Evolutionary conservation across 495 filamentous ascomycete species (phyloP), one percentile per base, ranked within the genome.

Genomic region (Xylaria flabelliformis): DNA sequence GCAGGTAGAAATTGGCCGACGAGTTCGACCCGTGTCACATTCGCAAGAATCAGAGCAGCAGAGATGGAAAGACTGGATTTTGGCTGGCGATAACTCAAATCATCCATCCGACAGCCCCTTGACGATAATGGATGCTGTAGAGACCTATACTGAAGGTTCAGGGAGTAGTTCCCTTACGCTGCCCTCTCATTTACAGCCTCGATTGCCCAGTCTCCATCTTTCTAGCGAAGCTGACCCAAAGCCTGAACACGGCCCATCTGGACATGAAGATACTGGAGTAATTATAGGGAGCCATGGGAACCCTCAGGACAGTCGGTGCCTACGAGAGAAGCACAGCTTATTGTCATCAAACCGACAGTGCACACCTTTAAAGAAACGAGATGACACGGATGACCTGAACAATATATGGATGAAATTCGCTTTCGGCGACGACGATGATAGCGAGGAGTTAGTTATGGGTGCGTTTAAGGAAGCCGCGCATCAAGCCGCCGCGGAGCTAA

Each of bases 381-480:
- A 77, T n/a, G 75, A 79, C 63, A 8, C 13, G 41, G 67, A 77
- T 21, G 76, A 80, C 64, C 72, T 70, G 6, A 76, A 81, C 41
- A 66, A 74, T 21, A 74, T 72, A 50, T 85, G 83, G 83, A 83
- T 78, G 72, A 76, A 75, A 51, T 84, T 85, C 51, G 79, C 78
- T 3, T 80, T 81, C 39, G 79, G 79, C 6, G 75, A 75, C 4
- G 77, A 80, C 21, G 29, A 24, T 9, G 15, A 61, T 67, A 83
- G 75, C 55, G 80, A 83, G 39, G 80, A 83, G 24, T 5, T 83
- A 62, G 72, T 79, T 53, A 73, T 67, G 21, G 65, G 73, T 32
- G 80, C 74, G 13, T 80, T 84, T 21, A 64, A 71, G 24, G 78
- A 84, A 56, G 83, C 83, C 55, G 79, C 72, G 50, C 79, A 80